A percentile compares a stretch with the other conserved stretches of the same genome.
phyloP scores from a whole-genome alignment of 1,139 yeast species.

The Casaregolazyma suthepensis region DNA sequence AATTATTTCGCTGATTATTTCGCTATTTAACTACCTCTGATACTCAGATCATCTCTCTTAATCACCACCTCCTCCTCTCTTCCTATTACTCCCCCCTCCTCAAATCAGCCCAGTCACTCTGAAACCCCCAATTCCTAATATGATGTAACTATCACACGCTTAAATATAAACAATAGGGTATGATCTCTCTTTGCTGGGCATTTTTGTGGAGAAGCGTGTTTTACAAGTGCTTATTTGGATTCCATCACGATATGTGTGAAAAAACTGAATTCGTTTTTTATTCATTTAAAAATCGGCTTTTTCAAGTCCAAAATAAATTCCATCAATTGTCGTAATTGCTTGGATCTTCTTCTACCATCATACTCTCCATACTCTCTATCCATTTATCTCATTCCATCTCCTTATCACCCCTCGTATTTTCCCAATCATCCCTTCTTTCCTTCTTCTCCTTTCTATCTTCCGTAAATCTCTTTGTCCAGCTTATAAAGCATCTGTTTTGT shows the following conservation, averaged over 20 bases:
- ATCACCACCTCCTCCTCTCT: not conserved
- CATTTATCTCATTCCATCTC: too few relatives aligned
- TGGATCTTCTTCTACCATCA: too few relatives aligned
- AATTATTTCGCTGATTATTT: too few relatives aligned
- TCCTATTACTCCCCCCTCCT: not conserved
- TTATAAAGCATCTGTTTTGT: not conserved
- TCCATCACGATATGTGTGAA: not conserved
- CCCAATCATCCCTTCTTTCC: slow-evolving; percentile 25
- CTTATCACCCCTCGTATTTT: not conserved
- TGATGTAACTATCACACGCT: not conserved
- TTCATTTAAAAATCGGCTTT: too few relatives aligned
- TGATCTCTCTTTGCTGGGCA: not conserved
- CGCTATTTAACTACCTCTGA: too few relatives aligned
- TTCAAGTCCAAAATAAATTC: too few relatives aligned
- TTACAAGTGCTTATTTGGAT: not conserved
- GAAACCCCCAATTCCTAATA: not conserved
- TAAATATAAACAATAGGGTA: not conserved
- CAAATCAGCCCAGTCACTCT: not conserved
- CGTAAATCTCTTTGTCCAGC: not conserved
- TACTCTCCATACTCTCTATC: too few relatives aligned
- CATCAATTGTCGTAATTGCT: too few relatives aligned
- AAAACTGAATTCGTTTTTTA: not conserved
- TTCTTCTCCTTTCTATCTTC: slow-evolving; percentile 40
- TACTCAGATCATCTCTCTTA: not conserved
- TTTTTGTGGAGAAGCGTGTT: not conserved